These are phyloP conservation scores for Rhizophlyctis rosea DNA, from an alignment of 192 early-diverging fungal species.

Conservation along the genomic window DNA sequence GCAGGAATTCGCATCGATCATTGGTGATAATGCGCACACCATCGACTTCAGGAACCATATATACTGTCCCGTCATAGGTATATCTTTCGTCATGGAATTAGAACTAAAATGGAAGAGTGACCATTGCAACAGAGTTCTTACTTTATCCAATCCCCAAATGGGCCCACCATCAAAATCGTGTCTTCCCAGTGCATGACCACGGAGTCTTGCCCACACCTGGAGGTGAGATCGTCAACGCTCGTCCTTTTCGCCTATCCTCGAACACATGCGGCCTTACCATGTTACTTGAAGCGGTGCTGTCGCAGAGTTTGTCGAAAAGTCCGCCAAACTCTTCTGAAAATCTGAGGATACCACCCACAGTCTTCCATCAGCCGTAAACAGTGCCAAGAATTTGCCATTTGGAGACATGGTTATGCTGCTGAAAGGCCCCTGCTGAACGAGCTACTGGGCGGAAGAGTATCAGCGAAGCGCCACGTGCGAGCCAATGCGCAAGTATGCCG, in stretches of 20 bases:
- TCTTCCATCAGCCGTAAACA: constrained; percentile 74
- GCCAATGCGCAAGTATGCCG: too few relatives aligned
- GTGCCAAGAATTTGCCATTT: constrained; percentile 88
- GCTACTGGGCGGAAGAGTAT: constrained; percentile 43
- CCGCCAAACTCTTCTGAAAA: constrained; percentile 89
- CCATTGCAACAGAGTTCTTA: constrained; percentile 27
- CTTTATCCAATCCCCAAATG: constrained; percentile 87
- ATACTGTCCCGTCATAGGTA: constrained; percentile 72
- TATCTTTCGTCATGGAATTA: constrained; percentile 31
- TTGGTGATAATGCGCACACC: constrained; percentile 85
- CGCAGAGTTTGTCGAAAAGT: constrained; percentile 65
- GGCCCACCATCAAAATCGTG: constrained; percentile 85
- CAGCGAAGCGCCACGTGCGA: too few relatives aligned
- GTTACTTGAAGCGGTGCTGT: constrained; percentile 70
- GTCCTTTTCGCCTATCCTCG: too few relatives aligned
- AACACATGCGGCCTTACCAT: too few relatives aligned
- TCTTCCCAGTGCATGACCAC: constrained; percentile 84
- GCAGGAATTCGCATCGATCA: constrained; percentile 79
- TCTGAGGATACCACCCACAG: constrained; percentile 93
- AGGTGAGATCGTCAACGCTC: too few relatives aligned
- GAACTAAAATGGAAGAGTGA: neutral
- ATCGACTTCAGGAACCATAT: constrained; percentile 87
- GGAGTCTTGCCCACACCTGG: constrained; percentile 93
- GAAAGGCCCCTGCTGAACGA: constrained; percentile 86
- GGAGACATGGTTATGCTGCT: constrained; percentile 85